Base-by-base conservation (phyloP, 2,329 filamentous ascomycete species). In the Talaromyces sp. region DNA sequence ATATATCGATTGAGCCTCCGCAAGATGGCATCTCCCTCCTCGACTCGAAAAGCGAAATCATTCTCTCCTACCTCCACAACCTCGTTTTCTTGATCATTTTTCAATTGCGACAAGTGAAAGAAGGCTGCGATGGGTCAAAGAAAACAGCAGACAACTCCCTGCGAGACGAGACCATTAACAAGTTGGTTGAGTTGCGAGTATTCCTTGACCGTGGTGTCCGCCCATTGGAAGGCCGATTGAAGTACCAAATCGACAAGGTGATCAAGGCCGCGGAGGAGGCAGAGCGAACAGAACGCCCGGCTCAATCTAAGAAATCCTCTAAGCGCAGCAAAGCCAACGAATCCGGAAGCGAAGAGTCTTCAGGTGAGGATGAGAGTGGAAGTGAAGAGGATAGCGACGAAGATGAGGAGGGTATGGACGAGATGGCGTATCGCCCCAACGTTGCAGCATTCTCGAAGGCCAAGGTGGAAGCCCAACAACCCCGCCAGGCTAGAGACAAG, bases 201-300 rank as follows among this genome's bases (percentile, higher is more conserved):
- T 97, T 95, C 70, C 80, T 99, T 1, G 95, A 99, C 67, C 91
- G 91, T 69, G 95, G 94, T 60, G 89, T 96, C 3, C 86, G 90
- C 14, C 94, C 94, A 0, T 77, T 97, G 14, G 95, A 99, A 74
- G 88, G 88, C 61, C 89, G 92, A 64, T 76, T 99, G 56, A 93
- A 91, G 61, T 99, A 97, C 74, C 92, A 97, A 70, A 91, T 99
- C 65, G 93, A 97, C 73, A 94, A 96, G 69, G 91, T 97, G 22
- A 80, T 99, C 17, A 88, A 91, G 58, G 90, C 91, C 0, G 91
- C 91, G 32, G 89, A 96, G 56, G 68, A 75, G 55, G 63, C 66
- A 3, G 67, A 74, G 44, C 60, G 70, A 27, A 57, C 60, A 10
- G 65, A 71, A 52, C 59, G 66, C 47, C 56, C 58, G 30, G n/a